Evolutionary conservation across 1,139 yeast genomes (phyloP), one percentile per base, ranked within the genome.

Genomic region (Taphrina deformans): DNA sequence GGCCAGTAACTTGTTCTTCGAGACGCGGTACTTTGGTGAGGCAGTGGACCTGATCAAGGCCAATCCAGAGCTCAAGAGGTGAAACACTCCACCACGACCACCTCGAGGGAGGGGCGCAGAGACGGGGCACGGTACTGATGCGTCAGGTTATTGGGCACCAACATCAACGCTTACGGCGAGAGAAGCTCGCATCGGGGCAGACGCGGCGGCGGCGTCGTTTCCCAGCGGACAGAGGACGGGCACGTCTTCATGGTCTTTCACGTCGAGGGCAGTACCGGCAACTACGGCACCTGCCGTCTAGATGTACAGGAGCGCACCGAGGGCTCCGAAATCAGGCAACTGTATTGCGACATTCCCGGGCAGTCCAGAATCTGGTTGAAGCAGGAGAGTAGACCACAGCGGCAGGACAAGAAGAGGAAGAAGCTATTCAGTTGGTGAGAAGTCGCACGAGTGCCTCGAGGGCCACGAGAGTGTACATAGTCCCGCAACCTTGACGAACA

Each of bases 41-140:
- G 63, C 63, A 14, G 63, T 59, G n/a, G 56, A 48, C 24, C 41
- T 78, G 1, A 75, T 75, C 66, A 73, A 73, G 59, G 75, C 75
- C 10, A 59, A 68, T 45, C 74, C 72, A 50, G 70, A 56, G 16
- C 31, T 55, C 29, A 55, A 53, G 26, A 52, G 41, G 61, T 51
- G 38, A n/a, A 14, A n/a, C n/a, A n/a, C 33, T 6, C 33, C 10
- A 6, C 33, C 33, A 29, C 33, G 33, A 29, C 6, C 33, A 6
- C 33, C n/a, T n/a, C n/a, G n/a, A n/a, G n/a, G n/a, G n/a, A n/a
- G n/a, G n/a, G n/a, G n/a, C n/a, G n/a, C n/a, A n/a, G n/a, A n/a
- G n/a, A n/a, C n/a, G n/a, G n/a, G n/a, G n/a, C n/a, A n/a, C n/a
- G n/a, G n/a, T n/a, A n/a, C n/a, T n/a, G n/a, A n/a, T n/a, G n/a